Conservation (phyloP, 305 asterid genomes). For the Fraxinus floribunda region DNA sequence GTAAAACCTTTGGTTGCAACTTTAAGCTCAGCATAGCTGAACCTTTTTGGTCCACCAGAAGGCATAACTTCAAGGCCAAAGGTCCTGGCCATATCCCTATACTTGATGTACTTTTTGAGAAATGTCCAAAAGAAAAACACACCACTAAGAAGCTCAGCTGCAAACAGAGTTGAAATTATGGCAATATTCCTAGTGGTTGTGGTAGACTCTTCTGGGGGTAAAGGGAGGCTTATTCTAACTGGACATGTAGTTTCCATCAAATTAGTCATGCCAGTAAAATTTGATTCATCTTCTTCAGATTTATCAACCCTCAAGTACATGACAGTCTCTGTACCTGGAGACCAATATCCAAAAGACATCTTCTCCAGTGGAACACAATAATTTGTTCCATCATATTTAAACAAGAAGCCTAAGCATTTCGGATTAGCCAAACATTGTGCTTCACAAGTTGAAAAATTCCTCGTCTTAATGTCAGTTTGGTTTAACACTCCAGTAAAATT, state of each 20-base stretch:
- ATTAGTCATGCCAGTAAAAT: constrained; percentile 58
- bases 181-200: constrained; percentile 58
- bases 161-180: constrained; percentile 56
- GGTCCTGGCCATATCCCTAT: constrained; percentile 85
- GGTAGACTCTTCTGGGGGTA: constrained; percentile 60
- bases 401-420: constrained; percentile 63
- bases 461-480: constrained; percentile 34
- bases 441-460: constrained; percentile 49
- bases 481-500: constrained; percentile 60
- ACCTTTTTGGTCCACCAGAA: constrained; percentile 76
- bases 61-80: constrained; percentile 83
- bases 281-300: constrained; percentile 43
- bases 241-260: constrained; percentile 70
- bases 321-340: constrained; percentile 49
- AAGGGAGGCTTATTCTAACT: constrained; percentile 61
- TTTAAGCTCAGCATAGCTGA: constrained; percentile 56
- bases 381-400: constrained; percentile 61
- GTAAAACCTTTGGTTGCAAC: constrained; percentile 62
- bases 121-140: constrained; percentile 74
- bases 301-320: constrained; percentile 65
- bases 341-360: constrained; percentile 63
- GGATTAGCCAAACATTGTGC: constrained; percentile 33
- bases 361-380: constrained; percentile 57
- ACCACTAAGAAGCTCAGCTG: constrained; percentile 78
- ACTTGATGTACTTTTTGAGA: constrained; percentile 68